Conservation (phyloP, 352 stramenopile genomes). For the Phytophthora ramorum region DNA sequence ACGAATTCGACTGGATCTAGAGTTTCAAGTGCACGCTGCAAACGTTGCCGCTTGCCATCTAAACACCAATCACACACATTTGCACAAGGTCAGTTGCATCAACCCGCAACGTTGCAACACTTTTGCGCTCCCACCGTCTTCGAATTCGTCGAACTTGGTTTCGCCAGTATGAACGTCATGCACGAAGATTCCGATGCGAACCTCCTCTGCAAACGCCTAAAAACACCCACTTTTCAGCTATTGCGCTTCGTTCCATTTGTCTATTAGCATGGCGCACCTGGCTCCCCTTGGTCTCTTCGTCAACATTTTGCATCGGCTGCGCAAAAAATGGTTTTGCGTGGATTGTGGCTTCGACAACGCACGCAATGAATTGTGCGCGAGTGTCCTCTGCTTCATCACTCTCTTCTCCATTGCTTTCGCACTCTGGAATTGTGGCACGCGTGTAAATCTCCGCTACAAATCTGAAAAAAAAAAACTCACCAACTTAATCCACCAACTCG, state of each 20-base stretch:
- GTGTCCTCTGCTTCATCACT: conserved; percentile 7
- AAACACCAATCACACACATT: not conserved
- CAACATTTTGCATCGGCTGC: conserved; percentile 37
- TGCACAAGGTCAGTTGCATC: not conserved
- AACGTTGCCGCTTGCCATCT: conserved; percentile 39
- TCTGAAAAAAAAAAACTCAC: conserved; percentile 16
- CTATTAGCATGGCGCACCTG: conserved; percentile 14
- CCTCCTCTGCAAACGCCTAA: conserved; percentile 31
- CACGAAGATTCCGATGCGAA: conserved; percentile 43
- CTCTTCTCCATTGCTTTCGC: conserved; percentile 15
- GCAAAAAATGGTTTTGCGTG: conserved; percentile 47
- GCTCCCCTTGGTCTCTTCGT: conserved; percentile 28
- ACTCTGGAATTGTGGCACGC: conserved; percentile 47
- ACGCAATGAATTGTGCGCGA: conserved; percentile 40
- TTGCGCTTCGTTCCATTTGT: too few species aligned
- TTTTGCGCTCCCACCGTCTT: conserved; percentile 39
- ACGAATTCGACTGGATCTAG: conserved; percentile 60
- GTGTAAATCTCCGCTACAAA: conserved; percentile 56
- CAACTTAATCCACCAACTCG: not conserved
- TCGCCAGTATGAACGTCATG: conserved; percentile 58
- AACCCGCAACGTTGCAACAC: not conserved
- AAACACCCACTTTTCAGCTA: not conserved
- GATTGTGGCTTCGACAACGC: conserved; percentile 46
- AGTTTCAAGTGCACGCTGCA: conserved; percentile 31
- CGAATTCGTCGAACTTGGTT: conserved; percentile 50